Conservation (phyloP, 2,329 filamentous ascomycete species). For the Ophiocordyceps camponoti-leonardi region DNA sequence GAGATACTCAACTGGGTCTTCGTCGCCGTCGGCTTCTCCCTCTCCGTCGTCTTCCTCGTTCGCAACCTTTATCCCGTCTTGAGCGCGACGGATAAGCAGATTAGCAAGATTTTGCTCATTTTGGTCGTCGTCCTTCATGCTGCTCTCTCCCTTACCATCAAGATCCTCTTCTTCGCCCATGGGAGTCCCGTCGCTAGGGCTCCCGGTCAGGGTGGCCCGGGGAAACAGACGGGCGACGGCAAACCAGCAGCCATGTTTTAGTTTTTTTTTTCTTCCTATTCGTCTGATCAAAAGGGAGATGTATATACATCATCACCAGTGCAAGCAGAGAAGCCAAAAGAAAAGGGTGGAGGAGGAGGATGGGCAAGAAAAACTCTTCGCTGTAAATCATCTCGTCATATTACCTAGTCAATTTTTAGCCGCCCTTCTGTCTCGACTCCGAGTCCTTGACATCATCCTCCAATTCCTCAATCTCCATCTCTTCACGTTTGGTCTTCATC, state of each 20-base stretch:
- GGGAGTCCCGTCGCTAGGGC: conserved; percentile 36
- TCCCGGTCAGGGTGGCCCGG: conserved; percentile 10
- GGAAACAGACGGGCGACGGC: conserved; percentile 7
- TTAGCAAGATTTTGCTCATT: conserved; percentile 72
- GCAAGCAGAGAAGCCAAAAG: too few species aligned
- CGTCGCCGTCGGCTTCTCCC: conserved; percentile 67
- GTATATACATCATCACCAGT: too few species aligned
- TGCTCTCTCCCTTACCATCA: conserved; percentile 84
- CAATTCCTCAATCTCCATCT: too few species aligned
- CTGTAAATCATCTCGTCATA: too few species aligned
- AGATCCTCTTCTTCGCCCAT: conserved; percentile 89
- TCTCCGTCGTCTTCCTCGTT: conserved; percentile 70
- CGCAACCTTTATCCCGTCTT: conserved; percentile 83
- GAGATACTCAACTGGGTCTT: conserved; percentile 85
- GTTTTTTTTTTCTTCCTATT: not conserved
- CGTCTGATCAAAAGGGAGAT: too few species aligned
- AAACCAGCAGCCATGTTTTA: conserved; percentile 8
- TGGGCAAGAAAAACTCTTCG: too few species aligned
- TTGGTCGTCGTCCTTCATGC: conserved; percentile 74
- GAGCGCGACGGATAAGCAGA: conserved; percentile 81
- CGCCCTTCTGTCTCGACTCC: too few species aligned
- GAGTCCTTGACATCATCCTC: too few species aligned
- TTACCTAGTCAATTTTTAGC: too few species aligned
- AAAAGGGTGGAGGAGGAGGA: too few species aligned
- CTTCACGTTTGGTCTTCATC: too few species aligned